Base-by-base conservation (phyloP, 306 rosid species). In the Carpinus fangiana region DNA sequence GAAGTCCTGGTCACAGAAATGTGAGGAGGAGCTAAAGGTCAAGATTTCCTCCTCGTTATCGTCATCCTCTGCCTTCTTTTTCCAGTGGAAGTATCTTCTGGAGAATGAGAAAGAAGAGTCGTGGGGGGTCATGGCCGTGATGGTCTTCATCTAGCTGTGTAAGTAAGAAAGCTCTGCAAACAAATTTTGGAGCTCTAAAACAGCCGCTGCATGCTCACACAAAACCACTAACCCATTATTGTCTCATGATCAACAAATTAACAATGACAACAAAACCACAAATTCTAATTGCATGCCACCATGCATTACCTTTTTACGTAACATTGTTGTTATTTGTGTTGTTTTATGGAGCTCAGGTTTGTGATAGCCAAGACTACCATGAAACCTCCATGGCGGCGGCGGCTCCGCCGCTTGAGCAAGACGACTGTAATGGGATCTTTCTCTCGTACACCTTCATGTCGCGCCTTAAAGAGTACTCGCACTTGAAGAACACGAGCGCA, bases 51-150 rank as follows among this genome's bases (percentile, higher is more conserved):
- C 92, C 3, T 84, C 86, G 0, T 89, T 86, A 13, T 88, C 84
- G 2, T 76, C 72, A 0, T 83, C 88, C 20, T 72, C 61, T 8
- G 82, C 4, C 65, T 88, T 89, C 87, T 92, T 92, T 48, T 80
- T 95, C 91, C 93, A 89, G 45, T 89, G 90, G 86, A 95, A 90
- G 72, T 88, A 92, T 12, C 97, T 84, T 17, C 87, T 83, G 18
- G 98, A 95, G 90, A 95, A 90, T 34, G 98, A 95, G 90, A 91
- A 85, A 10, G 97, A 94, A 12, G 96, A 82, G 65, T 91, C 98
- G 0, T 89, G 91, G 3, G 92, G 90, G 52, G 96, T 82, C 50
- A 89, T 91, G 61, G 94, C 87, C 89, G 85, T 88, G 74, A 89
- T 89, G 12, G 97, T 86, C 79, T 87, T 93, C 92, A 92, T 87